phyloP scores from a whole-genome alignment of 1,284 basidiomycete genomes.

The Malassezia vespertilionis region DNA sequence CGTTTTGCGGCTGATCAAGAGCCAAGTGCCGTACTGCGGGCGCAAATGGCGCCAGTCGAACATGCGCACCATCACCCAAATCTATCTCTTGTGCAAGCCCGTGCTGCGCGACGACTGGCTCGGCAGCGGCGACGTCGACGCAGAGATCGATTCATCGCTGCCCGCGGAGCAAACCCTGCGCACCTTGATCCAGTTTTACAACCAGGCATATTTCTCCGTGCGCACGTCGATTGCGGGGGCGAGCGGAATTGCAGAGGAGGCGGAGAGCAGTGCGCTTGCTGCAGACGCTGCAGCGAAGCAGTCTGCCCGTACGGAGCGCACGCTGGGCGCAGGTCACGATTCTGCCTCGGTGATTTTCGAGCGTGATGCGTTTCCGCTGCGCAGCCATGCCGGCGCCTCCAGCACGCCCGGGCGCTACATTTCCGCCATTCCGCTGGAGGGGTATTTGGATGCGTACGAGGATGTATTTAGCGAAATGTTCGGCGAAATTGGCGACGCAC shows the following conservation, averaged over 20 bases:
- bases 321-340: not conserved
- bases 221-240: conserved; percentile 15
- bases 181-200: conserved; percentile 78
- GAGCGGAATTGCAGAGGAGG: no score
- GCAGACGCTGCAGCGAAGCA: conserved; percentile 25
- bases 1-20: conserved; percentile 95
- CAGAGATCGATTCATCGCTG: conserved; percentile 61
- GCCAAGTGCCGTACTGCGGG: conserved; percentile 95
- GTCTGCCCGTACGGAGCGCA: not conserved
- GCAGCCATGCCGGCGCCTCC: conserved; percentile 27
- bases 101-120: conserved; percentile 97
- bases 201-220: conserved; percentile 44
- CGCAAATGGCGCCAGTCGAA: conserved; percentile 99
- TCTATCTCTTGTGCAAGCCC: conserved; percentile 91
- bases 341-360: conserved; percentile 38
- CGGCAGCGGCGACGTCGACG: conserved; percentile 81
- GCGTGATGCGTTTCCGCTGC: conserved; percentile 52
- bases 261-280: no score
- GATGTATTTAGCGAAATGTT: conserved; percentile 53
- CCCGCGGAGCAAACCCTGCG: conserved; percentile 93
- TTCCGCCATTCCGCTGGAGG: conserved; percentile 51
- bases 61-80: conserved; percentile 98
- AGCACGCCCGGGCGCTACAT: conserved; percentile 49
- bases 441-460: conserved; percentile 53
- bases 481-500: conserved; percentile 16